Evolutionary conservation across 2,329 filamentous ascomycete genomes (phyloP), one percentile per base, ranked within the genome.

Genomic region (Plectosphaerella sp.): DNA sequence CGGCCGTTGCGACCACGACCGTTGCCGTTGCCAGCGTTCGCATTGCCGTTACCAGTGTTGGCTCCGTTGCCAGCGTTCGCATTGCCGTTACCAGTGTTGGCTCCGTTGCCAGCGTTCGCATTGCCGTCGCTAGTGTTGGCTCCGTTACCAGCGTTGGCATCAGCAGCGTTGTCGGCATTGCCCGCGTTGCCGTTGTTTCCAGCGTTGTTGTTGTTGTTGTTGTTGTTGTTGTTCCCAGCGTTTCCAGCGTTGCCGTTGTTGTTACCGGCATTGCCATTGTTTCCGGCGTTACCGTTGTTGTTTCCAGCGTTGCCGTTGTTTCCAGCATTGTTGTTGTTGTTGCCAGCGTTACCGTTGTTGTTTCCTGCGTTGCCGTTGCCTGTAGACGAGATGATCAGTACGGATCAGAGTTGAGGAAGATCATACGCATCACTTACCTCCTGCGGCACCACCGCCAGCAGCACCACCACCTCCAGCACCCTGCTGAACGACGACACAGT

Each of bases 401-500:
- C 15, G 14, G 37, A n/a, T 11, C 16, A 15, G 14, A 39, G 4
- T 12, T 4, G 7, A 22, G 22, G 10, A n/a, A 18, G 9, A n/a
- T 14, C 37, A n/a, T 39, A n/a, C 37, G 28, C 28, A 33, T 9
- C 28, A 33, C 28, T 10, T 9, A 33, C 28, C 28, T 33, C 28
- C 28, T 12, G 28, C 28, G 8, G 28, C 28, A 10, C 28, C 28
- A 10, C 28, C 37, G 15, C 9, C 37, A 39, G 37, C 37, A 18
- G 9, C 37, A 39, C 49, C 45, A 36, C 33, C 20, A 14, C 42
- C 35, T 24, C 46, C 28, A 39, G 18, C 51, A 16, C 14, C 52
- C 47, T 56, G 54, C 36, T 56, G 54, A 28, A 56, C 52, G n/a
- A 50, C 54, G 14, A 56, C 54, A 24, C 54, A 56, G 49, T 56